A percentile compares a stretch with the other conserved stretches of the same genome.
phyloP scores from a whole-genome alignment of 2,329 filamentous ascomycete species.

The Epichloe bromicola region DNA sequence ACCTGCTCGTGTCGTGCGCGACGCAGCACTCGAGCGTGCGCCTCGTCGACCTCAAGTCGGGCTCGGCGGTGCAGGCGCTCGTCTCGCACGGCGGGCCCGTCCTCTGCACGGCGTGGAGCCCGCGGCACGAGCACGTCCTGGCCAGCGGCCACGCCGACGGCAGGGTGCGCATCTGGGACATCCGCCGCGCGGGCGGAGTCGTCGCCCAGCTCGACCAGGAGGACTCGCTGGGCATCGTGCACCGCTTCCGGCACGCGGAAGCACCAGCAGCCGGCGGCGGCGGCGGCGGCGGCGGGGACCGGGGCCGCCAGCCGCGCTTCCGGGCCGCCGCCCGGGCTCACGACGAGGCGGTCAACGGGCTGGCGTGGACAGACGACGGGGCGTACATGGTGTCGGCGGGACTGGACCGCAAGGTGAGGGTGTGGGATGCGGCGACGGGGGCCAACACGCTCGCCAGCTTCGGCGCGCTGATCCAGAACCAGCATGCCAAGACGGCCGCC shows the following conservation, averaged over 20 bases:
- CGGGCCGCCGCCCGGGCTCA: constrained; percentile 54
- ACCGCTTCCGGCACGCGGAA: constrained; percentile 22
- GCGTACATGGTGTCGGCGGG: constrained; percentile 65
- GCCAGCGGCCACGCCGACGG: constrained; percentile 80
- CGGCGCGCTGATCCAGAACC: constrained; percentile 68
- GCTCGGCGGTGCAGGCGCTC: constrained; percentile 56
- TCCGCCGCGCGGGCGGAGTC: constrained; percentile 63
- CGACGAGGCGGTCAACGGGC: constrained; percentile 67
- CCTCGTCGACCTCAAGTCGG: constrained; percentile 75
- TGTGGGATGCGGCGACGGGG: constrained; percentile 73
- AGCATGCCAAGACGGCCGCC: constrained; percentile 44
- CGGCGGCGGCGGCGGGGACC: constrained; percentile 14
- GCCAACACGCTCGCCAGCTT: constrained; percentile 84
- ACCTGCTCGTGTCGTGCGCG: constrained; percentile 75
- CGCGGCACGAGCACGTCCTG: constrained; percentile 63
- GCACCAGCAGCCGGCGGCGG: constrained; percentile 2
- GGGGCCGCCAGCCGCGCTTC: constrained; percentile 17
- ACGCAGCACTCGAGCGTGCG: constrained; percentile 77
- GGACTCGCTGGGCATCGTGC: constrained; percentile 57
- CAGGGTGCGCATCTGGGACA: constrained; percentile 73
- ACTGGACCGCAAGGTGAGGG: constrained; percentile 70
- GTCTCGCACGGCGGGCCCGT: constrained; percentile 56
- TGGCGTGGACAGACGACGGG: constrained; percentile 75
- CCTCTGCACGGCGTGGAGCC: constrained; percentile 67
- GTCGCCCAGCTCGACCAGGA: constrained; percentile 74